Evolutionary conservation across 208 protist genomes (phyloP), one percentile per base, ranked within the genome.

Genomic region (Acanthamoeba lenticulata): DNA sequence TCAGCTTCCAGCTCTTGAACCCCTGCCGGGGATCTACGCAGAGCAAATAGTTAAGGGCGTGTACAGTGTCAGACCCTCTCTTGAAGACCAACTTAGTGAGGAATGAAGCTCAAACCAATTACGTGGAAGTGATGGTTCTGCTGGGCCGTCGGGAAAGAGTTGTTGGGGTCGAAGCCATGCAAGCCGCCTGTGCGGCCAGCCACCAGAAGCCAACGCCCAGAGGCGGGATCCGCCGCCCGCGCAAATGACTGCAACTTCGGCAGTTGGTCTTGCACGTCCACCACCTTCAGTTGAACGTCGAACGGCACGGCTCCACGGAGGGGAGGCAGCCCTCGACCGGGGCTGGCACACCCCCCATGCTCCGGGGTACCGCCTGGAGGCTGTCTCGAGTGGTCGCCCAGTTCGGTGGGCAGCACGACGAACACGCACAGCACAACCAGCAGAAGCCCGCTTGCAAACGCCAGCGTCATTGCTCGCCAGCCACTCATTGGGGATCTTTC

Each of bases 121-220:
- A 79, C 69, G 69, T 79, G 38, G 38, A 79, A 79, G 32, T 79
- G 69, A 19, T 40, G 36, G 69, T 79, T 79, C 38, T 79, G 69
- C 19, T 79, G 36, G 0, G 29, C 69, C 17, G 69, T 79, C 19
- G 69, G 69, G 69, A 79, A 79, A 27, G 36, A 38, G 38, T 44
- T 40, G 32, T 38, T 47, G 0, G 3, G 69, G 17, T 79, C 17
- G 38, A 79, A 79, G 19, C 69, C 69, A 44, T 79, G 69, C 69
- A 79, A 45, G 34, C 69, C 69, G 13, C 36, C 69, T 6, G 69
- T 79, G 69, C 69, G 69, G 29, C 69, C 69, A 13, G 29, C 69
- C 13, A 79, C 69, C 29, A 79, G 38, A 13, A 79, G 69, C 69
- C 69, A 79, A 6, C 69, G 69, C 1, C 69, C 69, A 9, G 69